These are phyloP conservation scores for Ilex asprella DNA, from an alignment of 257 asterid genomes.

Conservation along the genomic window DNA sequence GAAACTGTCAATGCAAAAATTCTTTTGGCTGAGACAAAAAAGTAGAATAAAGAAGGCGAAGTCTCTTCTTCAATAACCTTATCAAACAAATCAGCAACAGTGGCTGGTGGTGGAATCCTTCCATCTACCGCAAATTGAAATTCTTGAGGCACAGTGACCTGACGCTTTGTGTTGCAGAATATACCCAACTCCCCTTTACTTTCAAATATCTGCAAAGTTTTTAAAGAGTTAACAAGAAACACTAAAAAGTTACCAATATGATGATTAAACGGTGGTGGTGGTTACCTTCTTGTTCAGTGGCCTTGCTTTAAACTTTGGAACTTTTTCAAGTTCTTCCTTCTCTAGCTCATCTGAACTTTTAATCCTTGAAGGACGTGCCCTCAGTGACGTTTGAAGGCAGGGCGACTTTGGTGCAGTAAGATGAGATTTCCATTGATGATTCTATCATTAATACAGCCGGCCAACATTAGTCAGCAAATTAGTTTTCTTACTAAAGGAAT, in stretches of 20 bases:
- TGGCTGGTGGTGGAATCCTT: slow-evolving; percentile 69
- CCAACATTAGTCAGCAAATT: slow-evolving; percentile 1
- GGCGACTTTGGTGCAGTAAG: slow-evolving; percentile 90
- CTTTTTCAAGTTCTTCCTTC: slow-evolving; percentile 62
- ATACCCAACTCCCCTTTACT: slow-evolving; percentile 90
- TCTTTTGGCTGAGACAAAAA: neutral
- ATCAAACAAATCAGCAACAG: slow-evolving; percentile 68
- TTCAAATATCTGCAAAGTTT: slow-evolving; percentile 59
- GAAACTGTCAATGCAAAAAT: neutral
- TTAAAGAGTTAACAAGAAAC: neutral
- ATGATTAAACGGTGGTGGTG: neutral
- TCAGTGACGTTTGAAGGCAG: slow-evolving; percentile 59
- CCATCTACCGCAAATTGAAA: slow-evolving; percentile 79
- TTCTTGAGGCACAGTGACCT: slow-evolving; percentile 74
- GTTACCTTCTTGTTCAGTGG: slow-evolving; percentile 83
- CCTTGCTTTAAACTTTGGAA: slow-evolving; percentile 85
- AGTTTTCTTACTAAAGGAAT: neutral
- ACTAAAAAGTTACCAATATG: neutral
- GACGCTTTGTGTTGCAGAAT: slow-evolving; percentile 68
- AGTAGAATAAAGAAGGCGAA: neutral
- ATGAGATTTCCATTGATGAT: slow-evolving; percentile 58
- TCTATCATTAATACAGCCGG: slow-evolving; percentile 31
- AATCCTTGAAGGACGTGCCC: slow-evolving; percentile 77
- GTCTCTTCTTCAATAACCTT: slow-evolving; percentile 30
- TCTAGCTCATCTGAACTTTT: slow-evolving; percentile 70